phyloP scores from a whole-genome alignment of 208 protist genomes.

The Leishmania tarentolae region DNA sequence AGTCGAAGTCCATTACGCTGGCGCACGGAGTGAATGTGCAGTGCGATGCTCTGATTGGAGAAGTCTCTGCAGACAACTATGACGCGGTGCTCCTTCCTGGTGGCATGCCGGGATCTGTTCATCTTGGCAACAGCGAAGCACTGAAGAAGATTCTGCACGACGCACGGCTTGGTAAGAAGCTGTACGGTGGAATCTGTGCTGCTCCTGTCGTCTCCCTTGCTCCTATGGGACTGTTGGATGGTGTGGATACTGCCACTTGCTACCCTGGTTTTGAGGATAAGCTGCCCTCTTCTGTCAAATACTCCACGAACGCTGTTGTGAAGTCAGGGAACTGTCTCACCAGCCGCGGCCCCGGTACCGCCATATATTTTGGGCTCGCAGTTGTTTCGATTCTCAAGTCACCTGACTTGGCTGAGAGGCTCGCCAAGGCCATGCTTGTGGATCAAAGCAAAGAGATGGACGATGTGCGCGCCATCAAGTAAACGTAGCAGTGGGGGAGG shows the following conservation, averaged over 20 bases:
- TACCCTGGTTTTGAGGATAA: slow-evolving; percentile 80
- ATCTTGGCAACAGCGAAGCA: slow-evolving; percentile 55
- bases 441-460: slow-evolving; percentile 38
- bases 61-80: slow-evolving; percentile 59
- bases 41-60: slow-evolving; percentile 60
- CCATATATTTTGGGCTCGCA: slow-evolving; percentile 83
- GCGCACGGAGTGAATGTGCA: slow-evolving; percentile 65
- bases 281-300: slow-evolving; percentile 59
- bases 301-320: slow-evolving; percentile 67
- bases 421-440: slow-evolving; percentile 80
- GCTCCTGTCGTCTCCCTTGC: slow-evolving; percentile 64
- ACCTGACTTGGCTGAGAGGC: slow-evolving; percentile 54
- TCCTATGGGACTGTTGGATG: slow-evolving; percentile 77
- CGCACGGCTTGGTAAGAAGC: slow-evolving; percentile 53
- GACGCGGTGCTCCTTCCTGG: slow-evolving; percentile 86
- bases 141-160: slow-evolving; percentile 81
- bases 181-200: slow-evolving; percentile 89
- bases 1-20: slow-evolving; percentile 56
- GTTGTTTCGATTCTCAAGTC: slow-evolving; percentile 68
- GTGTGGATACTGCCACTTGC: slow-evolving; percentile 73
- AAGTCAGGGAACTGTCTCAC: slow-evolving; percentile 84
- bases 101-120: slow-evolving; percentile 71
- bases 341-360: slow-evolving; percentile 83
- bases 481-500: not conserved
- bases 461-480: slow-evolving; percentile 28